phyloP scores from a whole-genome alignment of 164 flowering plant genomes.

The Macadamia integrifolia region DNA sequence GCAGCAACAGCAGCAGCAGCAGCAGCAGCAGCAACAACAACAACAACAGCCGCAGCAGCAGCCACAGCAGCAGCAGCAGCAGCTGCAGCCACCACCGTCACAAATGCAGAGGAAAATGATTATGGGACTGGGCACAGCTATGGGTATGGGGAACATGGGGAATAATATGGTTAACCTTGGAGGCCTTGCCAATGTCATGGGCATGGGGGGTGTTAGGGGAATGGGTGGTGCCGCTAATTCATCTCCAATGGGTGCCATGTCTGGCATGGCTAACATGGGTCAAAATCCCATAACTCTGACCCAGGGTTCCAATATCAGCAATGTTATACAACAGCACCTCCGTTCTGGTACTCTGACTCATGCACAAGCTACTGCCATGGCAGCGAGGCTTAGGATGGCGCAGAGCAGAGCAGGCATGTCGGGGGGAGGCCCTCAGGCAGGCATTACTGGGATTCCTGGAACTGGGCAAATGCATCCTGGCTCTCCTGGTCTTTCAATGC shows the following conservation, averaged over 20 bases:
- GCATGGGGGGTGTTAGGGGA: conserved; percentile 61
- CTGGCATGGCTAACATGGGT: conserved; percentile 54
- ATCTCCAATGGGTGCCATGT: conserved; percentile 48
- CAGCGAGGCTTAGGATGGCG: conserved; percentile 36
- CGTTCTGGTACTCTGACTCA: conserved; percentile 35
- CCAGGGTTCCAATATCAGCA: conserved; percentile 38
- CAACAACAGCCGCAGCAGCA: conserved; percentile 38
- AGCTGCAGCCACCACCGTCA: conserved; percentile 24
- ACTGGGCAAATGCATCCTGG: conserved; percentile 59
- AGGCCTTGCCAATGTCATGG: conserved; percentile 50
- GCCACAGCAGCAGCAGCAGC: conserved; percentile 31
- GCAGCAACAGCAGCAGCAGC: too few species aligned
- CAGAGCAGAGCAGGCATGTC: conserved; percentile 42
- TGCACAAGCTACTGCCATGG: conserved; percentile 37
- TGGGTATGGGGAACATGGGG: conserved; percentile 54
- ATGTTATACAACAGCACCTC: conserved; percentile 48
- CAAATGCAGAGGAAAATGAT: conserved; percentile 63
- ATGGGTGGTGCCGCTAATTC: conserved; percentile 65
- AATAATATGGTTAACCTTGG: conserved; percentile 37
- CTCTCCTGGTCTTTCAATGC: conserved; percentile 59
- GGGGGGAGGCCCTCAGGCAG: conserved; percentile 38
- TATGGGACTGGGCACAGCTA: conserved; percentile 55
- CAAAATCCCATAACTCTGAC: conserved; percentile 53
- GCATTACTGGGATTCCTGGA: conserved; percentile 54
- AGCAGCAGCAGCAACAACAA: conserved; percentile 11